Evolutionary conservation across 2,329 filamentous ascomycete genomes (phyloP).

Genomic region (Ascochyta lentis): DNA sequence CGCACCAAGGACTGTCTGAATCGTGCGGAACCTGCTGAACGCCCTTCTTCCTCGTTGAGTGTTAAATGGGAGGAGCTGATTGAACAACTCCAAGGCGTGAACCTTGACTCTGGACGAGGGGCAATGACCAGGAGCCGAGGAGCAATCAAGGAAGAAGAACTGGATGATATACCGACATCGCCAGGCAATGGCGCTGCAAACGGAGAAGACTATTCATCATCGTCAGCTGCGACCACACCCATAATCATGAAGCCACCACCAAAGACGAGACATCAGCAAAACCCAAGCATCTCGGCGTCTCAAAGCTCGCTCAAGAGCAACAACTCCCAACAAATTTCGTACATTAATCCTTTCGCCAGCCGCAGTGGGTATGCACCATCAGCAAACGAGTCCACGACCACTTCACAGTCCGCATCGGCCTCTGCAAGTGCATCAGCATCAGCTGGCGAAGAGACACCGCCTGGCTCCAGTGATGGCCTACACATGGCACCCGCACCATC

Average conservation of each 20-base stretch:
- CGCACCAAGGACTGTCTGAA: constrained; percentile 59
- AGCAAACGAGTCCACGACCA: constrained; percentile 33
- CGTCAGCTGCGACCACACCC: constrained; percentile 43
- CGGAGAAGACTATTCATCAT: constrained; percentile 37
- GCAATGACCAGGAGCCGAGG: constrained; percentile 41
- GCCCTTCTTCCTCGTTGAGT: constrained; percentile 56
- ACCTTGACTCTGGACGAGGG: constrained; percentile 40
- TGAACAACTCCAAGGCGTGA: constrained; percentile 52
- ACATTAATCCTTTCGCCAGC: constrained; percentile 34
- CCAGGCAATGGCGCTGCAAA: constrained; percentile 31
- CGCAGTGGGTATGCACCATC: constrained; percentile 33
- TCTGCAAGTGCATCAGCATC: constrained; percentile 42
- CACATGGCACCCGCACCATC: constrained; percentile 43
- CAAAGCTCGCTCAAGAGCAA: constrained; percentile 42
- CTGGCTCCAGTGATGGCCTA: constrained; percentile 46
- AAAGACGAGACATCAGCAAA: constrained; percentile 40
- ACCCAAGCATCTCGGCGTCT: constrained; percentile 42
- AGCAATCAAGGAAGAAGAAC: constrained; percentile 36
- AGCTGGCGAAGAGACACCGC: constrained; percentile 45
- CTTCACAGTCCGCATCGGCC: constrained; percentile 37
- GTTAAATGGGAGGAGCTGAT: constrained; percentile 62
- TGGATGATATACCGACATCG: constrained; percentile 32
- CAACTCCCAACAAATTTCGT: constrained; percentile 31
- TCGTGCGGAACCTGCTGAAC: constrained; percentile 60
- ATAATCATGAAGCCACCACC: constrained; percentile 43